These are phyloP conservation scores for Epicoccum sorghinum DNA, from an alignment of 2,329 filamentous ascomycete genomes.

Conservation along the genomic window DNA sequence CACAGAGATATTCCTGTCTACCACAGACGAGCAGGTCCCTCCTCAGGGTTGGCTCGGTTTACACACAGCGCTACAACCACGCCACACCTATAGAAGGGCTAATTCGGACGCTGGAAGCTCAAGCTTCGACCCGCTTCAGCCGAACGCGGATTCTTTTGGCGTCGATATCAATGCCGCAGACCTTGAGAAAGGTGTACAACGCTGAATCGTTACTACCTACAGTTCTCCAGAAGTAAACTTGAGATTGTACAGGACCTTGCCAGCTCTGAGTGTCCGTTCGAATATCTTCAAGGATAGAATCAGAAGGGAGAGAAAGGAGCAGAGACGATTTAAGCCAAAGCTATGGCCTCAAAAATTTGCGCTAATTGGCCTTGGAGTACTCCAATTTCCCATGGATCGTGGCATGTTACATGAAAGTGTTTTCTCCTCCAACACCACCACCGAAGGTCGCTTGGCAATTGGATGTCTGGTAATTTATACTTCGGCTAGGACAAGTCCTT, in stretches of 20 bases:
- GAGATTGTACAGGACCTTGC: no score
- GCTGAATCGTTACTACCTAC: not conserved
- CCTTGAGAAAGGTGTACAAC: conserved; percentile 7
- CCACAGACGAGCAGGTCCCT: not conserved
- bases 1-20: not conserved
- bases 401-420: no score
- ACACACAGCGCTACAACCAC: conserved; percentile 10
- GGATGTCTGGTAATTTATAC: not conserved
- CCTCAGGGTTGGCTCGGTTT: conserved; percentile 15
- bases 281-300: no score
- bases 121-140: conserved; percentile 5
- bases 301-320: no score
- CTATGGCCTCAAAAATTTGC: no score
- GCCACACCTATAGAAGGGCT: conserved; percentile 19
- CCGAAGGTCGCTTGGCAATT: no score
- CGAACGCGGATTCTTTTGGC: conserved; percentile 7
- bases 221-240: no score
- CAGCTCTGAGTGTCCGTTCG: no score
- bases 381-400: no score
- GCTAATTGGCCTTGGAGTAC: no score
- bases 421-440: no score
- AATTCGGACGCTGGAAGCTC: conserved; percentile 22
- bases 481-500: conserved; percentile 4
- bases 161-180: conserved; percentile 12
- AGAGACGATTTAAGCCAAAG: no score